Evolutionary conservation across 768 basidiomycete species (phyloP).

Genomic region (Leccinellum luteum): DNA sequence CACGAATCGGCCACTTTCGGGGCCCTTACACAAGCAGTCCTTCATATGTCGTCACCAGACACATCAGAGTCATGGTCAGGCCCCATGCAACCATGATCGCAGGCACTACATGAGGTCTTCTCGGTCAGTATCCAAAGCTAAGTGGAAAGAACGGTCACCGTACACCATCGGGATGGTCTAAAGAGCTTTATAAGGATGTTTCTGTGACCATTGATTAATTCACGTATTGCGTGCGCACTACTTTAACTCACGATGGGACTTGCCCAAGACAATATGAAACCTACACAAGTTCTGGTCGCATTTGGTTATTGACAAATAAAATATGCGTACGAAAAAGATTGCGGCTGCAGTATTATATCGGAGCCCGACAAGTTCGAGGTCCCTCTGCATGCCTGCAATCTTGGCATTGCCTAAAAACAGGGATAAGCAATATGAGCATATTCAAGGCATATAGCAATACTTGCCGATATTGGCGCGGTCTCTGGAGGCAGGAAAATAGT

Average conservation of each 20-base stretch:
- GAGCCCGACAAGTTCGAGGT: constrained; percentile 35
- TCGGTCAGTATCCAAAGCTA: constrained; percentile 5
- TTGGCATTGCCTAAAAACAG: constrained; percentile 36
- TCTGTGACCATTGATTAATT: constrained; percentile 14
- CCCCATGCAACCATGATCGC: constrained; percentile 39
- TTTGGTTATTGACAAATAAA: neutral
- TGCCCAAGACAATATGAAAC: constrained; percentile 36
- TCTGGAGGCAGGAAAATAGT: constrained; percentile 16
- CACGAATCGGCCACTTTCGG: neutral
- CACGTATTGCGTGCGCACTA: neutral
- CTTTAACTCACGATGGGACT: constrained; percentile 36
- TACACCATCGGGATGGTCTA: constrained; percentile 35
- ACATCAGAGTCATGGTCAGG: constrained; percentile 36
- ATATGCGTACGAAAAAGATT: constrained; percentile 34
- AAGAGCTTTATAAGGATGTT: constrained; percentile 36
- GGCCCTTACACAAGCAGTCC: constrained; percentile 29
- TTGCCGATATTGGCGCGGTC: constrained; percentile 46
- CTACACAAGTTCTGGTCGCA: constrained; percentile 14
- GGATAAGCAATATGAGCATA: constrained; percentile 1
- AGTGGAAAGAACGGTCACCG: neutral
- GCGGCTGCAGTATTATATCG: constrained; percentile 40
- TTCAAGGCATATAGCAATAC: constrained; percentile 1
- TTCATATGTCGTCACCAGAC: constrained; percentile 33
- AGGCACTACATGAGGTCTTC: constrained; percentile 31
- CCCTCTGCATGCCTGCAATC: constrained; percentile 44